Conservation (phyloP, 2,329 filamentous ascomycete genomes). For the Parafenestella ontariensis region DNA sequence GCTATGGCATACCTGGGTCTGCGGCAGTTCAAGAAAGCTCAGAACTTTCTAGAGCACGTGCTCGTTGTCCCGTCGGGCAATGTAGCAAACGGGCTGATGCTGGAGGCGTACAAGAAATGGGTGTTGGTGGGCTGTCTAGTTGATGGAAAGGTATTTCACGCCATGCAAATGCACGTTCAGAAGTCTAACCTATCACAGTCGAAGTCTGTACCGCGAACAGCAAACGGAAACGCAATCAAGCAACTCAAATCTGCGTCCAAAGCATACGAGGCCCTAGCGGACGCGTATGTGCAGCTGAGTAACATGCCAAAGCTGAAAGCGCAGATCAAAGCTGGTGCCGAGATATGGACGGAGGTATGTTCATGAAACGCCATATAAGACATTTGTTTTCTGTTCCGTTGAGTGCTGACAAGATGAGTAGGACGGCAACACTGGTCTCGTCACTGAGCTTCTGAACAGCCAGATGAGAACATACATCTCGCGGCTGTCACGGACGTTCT, state of each 20-base stretch:
- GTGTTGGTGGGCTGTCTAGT: conserved; percentile 76
- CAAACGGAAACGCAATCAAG: conserved; percentile 61
- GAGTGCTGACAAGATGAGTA: conserved; percentile 38
- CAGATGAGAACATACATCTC: conserved; percentile 80
- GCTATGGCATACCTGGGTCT: conserved; percentile 57
- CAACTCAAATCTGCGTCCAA: conserved; percentile 66
- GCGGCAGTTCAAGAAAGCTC: conserved; percentile 53
- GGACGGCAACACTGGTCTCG: conserved; percentile 76
- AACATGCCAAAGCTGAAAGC: conserved; percentile 64
- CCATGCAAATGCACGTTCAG: neutral
- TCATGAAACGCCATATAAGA: conserved; percentile 18
- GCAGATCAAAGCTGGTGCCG: conserved; percentile 66
- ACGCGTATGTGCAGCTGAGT: conserved; percentile 65
- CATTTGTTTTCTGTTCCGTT: conserved; percentile 11
- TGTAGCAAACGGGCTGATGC: conserved; percentile 77
- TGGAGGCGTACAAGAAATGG: conserved; percentile 93
- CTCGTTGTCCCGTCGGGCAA: conserved; percentile 70
- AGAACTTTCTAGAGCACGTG: conserved; percentile 56
- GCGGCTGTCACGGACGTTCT: conserved; percentile 75
- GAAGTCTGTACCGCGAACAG: conserved; percentile 63
- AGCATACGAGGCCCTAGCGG: conserved; percentile 74
- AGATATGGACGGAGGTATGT: conserved; percentile 66
- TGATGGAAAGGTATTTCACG: conserved; percentile 64
- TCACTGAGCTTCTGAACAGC: conserved; percentile 71
- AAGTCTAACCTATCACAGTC: conserved; percentile 46